Evolutionary conservation across 2,329 filamentous ascomycete species (phyloP).

Genomic region (Pseudogymnoascus sp.): DNA sequence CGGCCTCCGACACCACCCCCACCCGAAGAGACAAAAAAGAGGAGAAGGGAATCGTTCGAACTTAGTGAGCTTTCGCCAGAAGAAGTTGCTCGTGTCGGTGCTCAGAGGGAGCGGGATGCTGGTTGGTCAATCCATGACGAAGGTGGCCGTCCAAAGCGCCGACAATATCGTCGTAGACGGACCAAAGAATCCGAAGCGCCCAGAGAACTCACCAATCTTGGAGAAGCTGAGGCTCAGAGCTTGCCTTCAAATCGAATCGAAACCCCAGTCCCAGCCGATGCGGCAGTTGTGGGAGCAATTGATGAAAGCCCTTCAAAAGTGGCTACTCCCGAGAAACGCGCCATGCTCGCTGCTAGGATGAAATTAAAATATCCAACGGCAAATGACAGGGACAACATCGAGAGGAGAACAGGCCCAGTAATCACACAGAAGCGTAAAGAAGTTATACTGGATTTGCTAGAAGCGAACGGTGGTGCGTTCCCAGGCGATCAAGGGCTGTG

Average conservation of each 20-base stretch:
- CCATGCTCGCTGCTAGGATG: conserved; percentile 1
- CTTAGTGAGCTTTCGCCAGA: neutral
- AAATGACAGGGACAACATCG: conserved; percentile 3
- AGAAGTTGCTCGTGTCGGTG: conserved; percentile 3
- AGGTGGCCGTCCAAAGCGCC: conserved; percentile 15
- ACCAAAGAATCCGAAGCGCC: neutral
- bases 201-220: neutral
- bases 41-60: neutral
- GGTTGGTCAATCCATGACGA: conserved; percentile 22
- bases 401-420: conserved; percentile 4
- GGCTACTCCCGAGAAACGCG: conserved; percentile 1
- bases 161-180: neutral
- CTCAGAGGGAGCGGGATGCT: conserved; percentile 5
- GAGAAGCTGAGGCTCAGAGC: neutral
- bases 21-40: conserved; percentile 12
- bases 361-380: neutral
- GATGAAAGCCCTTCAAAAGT: conserved; percentile 1
- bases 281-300: neutral
- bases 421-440: conserved; percentile 14
- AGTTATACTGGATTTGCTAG: conserved; percentile 13
- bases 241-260: neutral
- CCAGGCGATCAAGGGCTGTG: conserved; percentile 26
- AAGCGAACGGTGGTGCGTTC: conserved; percentile 23
- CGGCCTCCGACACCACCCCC: conserved; percentile 11
- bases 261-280: neutral